Base-by-base conservation (phyloP, 2,329 filamentous ascomycete species). In the Diaporthe sp. region DNA sequence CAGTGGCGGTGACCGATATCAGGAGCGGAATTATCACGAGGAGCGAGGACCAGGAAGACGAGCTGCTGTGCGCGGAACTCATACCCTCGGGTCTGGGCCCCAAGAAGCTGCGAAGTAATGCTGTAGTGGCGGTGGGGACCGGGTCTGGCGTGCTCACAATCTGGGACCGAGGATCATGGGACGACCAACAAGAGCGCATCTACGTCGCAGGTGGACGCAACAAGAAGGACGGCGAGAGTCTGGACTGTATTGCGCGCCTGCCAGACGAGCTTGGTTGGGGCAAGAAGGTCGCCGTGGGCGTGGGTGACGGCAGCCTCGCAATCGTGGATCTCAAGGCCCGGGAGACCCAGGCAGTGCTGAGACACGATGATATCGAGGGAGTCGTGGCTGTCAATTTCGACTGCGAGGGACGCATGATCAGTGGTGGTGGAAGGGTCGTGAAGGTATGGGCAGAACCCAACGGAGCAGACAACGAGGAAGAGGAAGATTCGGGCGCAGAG, bases 141-240 rank as follows among this genome's bases (percentile, higher is more conserved):
- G 93, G 91, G 25, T 93, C 91, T 57, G 97, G 97, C 4, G 92
- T 98, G 1, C 83, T 98, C 77, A 98, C 96, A 6, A 86, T 98
- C 9, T 99, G 97, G 96, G 96, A 99, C 83, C 94, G 93, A 79
- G 96, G 96, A 1, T 92, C 94, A 0, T 98, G 97, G 96, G 96
- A 98, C 81, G 96, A 98, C 82, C 95, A 98, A 82, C 94, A 97
- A 79, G 95, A 98, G 85, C 91, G 95, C 71, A 94, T 98, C 80
- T 91, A 94, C 67, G 91, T 98, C 12, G 92, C 95, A 78, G 85
- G 87, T 13, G 89, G 88, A 25, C 88, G 85, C 79, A 85, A 84
- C 28, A 81, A 80, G 75, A 77, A 74, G 71, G 93, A 91, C 12
- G 94, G 91, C 59, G 95, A 97, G 83, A 95, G 94, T 76, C 86